phyloP scores from a whole-genome alignment of 2,329 filamentous ascomycete species.

The Chalaropsis thielavioides region DNA sequence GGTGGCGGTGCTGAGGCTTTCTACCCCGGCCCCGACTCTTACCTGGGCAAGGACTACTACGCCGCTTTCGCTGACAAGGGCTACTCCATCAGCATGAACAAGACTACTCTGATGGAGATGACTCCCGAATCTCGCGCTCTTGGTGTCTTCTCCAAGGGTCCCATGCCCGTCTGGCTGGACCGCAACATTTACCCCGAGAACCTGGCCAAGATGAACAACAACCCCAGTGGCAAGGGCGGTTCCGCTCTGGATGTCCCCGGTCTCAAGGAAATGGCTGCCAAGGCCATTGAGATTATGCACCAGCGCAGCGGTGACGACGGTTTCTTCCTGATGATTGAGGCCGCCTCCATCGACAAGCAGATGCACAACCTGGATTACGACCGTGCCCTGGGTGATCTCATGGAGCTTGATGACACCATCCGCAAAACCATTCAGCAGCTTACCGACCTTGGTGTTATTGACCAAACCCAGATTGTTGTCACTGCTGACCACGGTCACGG shows the following conservation, averaged over 20 bases:
- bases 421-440: constrained; percentile 60
- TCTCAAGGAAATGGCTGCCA: constrained; percentile 79
- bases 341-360: constrained; percentile 75
- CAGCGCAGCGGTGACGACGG: constrained; percentile 51
- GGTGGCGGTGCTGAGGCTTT: constrained; percentile 76
- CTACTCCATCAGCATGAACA: constrained; percentile 60
- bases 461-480: constrained; percentile 66
- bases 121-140: constrained; percentile 49
- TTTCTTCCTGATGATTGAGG: constrained; percentile 81
- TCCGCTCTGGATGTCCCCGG: constrained; percentile 64
- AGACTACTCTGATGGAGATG: constrained; percentile 49
- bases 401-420: constrained; percentile 75
- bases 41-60: constrained; percentile 64
- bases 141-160: constrained; percentile 61
- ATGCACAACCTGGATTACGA: constrained; percentile 81
- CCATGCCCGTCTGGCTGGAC: constrained; percentile 75
- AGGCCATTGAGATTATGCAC: constrained; percentile 68
- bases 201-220: constrained; percentile 49
- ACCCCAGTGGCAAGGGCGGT: constrained; percentile 49
- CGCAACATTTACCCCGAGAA: constrained; percentile 67
- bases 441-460: constrained; percentile 46
- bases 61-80: constrained; percentile 56
- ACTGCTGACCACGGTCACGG: constrained; percentile 84
- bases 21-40: constrained; percentile 48
- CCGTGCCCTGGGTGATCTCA: constrained; percentile 67